Evolutionary conservation across 1,284 basidiomycete species (phyloP).

Genomic region (Austroboletus niveus): DNA sequence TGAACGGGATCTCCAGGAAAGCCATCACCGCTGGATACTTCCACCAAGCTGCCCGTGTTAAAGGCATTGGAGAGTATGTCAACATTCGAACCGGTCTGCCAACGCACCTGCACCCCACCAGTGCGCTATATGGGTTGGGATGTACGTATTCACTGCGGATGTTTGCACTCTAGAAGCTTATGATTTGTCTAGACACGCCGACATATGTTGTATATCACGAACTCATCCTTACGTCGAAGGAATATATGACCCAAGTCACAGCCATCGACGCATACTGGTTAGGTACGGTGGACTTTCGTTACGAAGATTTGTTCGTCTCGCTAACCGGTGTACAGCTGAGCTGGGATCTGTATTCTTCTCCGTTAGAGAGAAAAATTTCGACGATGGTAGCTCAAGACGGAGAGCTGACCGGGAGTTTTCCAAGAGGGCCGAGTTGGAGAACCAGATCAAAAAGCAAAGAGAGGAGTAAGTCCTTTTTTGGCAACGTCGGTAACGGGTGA

Average conservation of each 20-base stretch:
- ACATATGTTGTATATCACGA: slow-evolving; percentile 98
- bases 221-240: slow-evolving; percentile 89
- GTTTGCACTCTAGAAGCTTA: not conserved
- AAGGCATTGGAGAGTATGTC: slow-evolving; percentile 98
- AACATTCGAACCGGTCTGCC: slow-evolving; percentile 95
- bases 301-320: not conserved
- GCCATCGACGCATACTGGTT: slow-evolving; percentile 96
- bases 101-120: slow-evolving; percentile 94
- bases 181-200: slow-evolving; percentile 70
- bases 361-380: slow-evolving; percentile 93
- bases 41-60: slow-evolving; percentile 97
- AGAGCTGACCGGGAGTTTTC: slow-evolving; percentile 87
- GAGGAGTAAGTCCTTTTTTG: slow-evolving; percentile 64
- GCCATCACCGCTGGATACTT: slow-evolving; percentile 98
- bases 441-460: slow-evolving; percentile 82
- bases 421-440: slow-evolving; percentile 85
- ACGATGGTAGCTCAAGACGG: slow-evolving; percentile 71
- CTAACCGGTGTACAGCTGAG: slow-evolving; percentile 59
- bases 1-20: slow-evolving; percentile 58
- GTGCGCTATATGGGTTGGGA: slow-evolving; percentile 93
- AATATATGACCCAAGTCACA: slow-evolving; percentile 97
- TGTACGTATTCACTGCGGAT: slow-evolving; percentile 52
- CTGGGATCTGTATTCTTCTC: slow-evolving; percentile 94
- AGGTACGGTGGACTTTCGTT: slow-evolving; percentile 43
- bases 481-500: slow-evolving; percentile 1